phyloP scores from a whole-genome alignment of 768 basidiomycete species.

The Holtermannia corniformis region DNA sequence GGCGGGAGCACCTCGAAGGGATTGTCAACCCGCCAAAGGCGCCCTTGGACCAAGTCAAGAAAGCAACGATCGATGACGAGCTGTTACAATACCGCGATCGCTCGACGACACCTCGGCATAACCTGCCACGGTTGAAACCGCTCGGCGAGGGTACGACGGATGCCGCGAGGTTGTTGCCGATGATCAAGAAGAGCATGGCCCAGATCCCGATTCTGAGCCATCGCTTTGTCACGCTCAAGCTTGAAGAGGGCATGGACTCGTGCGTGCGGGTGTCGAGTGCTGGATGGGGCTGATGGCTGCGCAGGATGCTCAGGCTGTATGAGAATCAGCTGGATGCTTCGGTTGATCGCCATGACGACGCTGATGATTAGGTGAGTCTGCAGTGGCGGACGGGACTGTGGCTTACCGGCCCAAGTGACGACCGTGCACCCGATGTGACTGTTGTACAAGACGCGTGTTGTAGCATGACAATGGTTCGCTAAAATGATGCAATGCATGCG shows the following conservation, averaged over 20 bases:
- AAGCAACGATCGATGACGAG: background rate
- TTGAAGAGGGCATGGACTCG: constrained; percentile 41
- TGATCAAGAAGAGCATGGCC: constrained; percentile 12
- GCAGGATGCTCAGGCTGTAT: constrained; percentile 29
- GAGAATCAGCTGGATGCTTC: constrained; percentile 23
- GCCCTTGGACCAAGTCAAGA: background rate
- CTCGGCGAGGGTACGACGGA: constrained; percentile 28
- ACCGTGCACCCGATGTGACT: too few relatives aligned
- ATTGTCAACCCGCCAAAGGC: background rate
- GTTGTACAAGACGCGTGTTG: too few relatives aligned
- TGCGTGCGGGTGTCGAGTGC: constrained; percentile 13
- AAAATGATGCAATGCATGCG: too few relatives aligned
- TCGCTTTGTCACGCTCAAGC: constrained; percentile 25
- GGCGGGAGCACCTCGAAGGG: background rate
- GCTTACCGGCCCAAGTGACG: too few relatives aligned
- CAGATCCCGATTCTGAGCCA: constrained; percentile 28
- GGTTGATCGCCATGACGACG: background rate
- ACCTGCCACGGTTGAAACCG: constrained; percentile 14
- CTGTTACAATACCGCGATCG: constrained; percentile 15
- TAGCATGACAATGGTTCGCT: too few relatives aligned
- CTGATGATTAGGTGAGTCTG: background rate
- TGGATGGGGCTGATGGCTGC: constrained; percentile 2
- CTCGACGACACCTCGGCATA: constrained; percentile 2
- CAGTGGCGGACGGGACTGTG: too few relatives aligned
- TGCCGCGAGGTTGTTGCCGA: constrained; percentile 22